phyloP scores from a whole-genome alignment of 768 basidiomycete species.

The Hericium erinaceus region DNA sequence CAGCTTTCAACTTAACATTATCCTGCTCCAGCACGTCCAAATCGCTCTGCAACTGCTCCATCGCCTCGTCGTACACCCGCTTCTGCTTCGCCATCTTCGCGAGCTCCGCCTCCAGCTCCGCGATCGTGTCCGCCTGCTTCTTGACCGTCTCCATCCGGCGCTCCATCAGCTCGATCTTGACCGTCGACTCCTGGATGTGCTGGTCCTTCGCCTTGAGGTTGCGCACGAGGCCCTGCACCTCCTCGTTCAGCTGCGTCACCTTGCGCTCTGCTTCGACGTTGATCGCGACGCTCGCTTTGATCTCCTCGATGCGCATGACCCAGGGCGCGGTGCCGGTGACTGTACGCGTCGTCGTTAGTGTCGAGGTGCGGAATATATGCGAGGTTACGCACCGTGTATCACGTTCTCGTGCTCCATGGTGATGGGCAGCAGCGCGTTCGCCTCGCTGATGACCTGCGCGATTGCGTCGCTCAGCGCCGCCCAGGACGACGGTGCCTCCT shows the following conservation, averaged over 20 bases:
- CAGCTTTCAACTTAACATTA: slow-evolving; percentile 69
- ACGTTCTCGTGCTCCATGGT: slow-evolving; percentile 71
- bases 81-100: slow-evolving; percentile 81
- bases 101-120: slow-evolving; percentile 74
- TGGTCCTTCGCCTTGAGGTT: slow-evolving; percentile 86
- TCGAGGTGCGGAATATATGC: too few species aligned
- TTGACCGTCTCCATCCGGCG: slow-evolving; percentile 85
- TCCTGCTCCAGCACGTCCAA: slow-evolving; percentile 83
- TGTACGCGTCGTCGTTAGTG: slow-evolving; percentile 17
- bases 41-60: slow-evolving; percentile 88
- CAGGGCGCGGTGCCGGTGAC: slow-evolving; percentile 78
- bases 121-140: slow-evolving; percentile 79
- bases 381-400: slow-evolving; percentile 52
- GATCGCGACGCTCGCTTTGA: slow-evolving; percentile 74
- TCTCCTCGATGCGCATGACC: slow-evolving; percentile 70
- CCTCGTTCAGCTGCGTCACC: slow-evolving; percentile 77
- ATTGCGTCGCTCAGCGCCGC: slow-evolving; percentile 67
- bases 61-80: slow-evolving; percentile 82
- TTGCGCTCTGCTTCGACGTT: slow-evolving; percentile 92
- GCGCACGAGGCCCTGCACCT: slow-evolving; percentile 80
- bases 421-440: slow-evolving; percentile 57
- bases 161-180: slow-evolving; percentile 95
- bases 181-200: slow-evolving; percentile 74
- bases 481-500: slow-evolving; percentile 65
- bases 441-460: slow-evolving; percentile 60